Percentiles rank a stretch among this genome's conserved stretches.
phyloP scores from a whole-genome alignment of 306 rosid species.

The Lotus japonicus region DNA sequence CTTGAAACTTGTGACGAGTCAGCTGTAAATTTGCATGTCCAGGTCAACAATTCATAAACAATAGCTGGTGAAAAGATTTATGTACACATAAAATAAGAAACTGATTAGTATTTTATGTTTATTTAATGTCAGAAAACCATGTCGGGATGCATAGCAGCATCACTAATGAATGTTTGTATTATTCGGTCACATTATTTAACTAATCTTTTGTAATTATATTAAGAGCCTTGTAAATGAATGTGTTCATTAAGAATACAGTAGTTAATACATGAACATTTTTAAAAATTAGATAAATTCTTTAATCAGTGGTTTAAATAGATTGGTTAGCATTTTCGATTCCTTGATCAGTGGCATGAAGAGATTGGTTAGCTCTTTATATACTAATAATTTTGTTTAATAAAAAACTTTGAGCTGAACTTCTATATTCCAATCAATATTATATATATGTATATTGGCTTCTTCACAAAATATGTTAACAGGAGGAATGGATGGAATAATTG shows the following conservation, averaged over 20 bases:
- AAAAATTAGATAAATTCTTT: too few relatives aligned
- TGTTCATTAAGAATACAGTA: background rate
- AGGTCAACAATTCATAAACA: conserved; percentile 27
- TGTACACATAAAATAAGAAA: background rate
- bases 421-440: background rate
- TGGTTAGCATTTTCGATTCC: too few relatives aligned
- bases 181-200: conserved; percentile 25
- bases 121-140: conserved; percentile 40
- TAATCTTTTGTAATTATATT: conserved; percentile 1
- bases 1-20: conserved; percentile 17
- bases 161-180: conserved; percentile 40
- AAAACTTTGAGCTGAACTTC: background rate
- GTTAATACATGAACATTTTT: too few relatives aligned
- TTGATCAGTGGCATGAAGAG: too few relatives aligned
- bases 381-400: background rate
- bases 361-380: background rate
- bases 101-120: conserved; percentile 10
- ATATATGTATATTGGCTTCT: conserved; percentile 33
- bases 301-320: too few relatives aligned
- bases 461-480: background rate
- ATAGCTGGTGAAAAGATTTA: background rate
- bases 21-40: conserved; percentile 27
- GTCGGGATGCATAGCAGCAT: conserved; percentile 53
- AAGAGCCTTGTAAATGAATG: background rate
- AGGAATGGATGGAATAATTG: conserved; percentile 1